phyloP scores from a whole-genome alignment of 2,329 filamentous ascomycete genomes.

The Nemania bipapillata region DNA sequence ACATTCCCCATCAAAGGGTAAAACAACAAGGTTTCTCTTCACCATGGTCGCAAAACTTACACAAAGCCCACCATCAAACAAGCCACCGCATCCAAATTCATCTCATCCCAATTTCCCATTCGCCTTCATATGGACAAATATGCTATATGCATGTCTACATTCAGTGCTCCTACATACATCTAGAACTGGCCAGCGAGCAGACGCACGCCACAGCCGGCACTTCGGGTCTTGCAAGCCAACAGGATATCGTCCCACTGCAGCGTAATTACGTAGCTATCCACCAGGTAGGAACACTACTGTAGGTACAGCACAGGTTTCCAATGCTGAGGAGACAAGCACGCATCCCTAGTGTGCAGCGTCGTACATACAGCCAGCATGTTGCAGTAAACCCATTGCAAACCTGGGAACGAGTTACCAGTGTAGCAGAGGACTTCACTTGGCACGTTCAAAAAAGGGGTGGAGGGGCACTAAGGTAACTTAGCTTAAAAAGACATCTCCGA shows the following conservation, averaged over 20 bases:
- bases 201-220: constrained; percentile 19
- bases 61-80: neutral
- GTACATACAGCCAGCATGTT: too few species aligned
- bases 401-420: constrained; percentile 1
- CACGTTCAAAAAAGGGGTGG: constrained; percentile 1
- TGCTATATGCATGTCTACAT: neutral
- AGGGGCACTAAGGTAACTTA: neutral
- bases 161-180: too few species aligned
- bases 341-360: constrained; percentile 3
- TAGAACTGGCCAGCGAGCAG: constrained; percentile 11
- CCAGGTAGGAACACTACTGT: constrained; percentile 23
- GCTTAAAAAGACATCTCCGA: constrained; percentile 29
- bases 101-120: constrained; percentile 12
- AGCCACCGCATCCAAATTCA: constrained; percentile 16
- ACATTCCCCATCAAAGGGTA: constrained; percentile 20
- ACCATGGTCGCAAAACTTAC: neutral
- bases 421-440: neutral
- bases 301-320: constrained; percentile 24
- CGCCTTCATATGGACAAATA: constrained; percentile 4
- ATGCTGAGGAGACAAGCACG: neutral
- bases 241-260: neutral
- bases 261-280: neutral
- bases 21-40: neutral
- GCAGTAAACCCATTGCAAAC: constrained; percentile 3
- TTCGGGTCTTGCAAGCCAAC: constrained; percentile 26